phyloP scores from a whole-genome alignment of 495 filamentous ascomycete species.

The Aspergillus coremiiformis region DNA sequence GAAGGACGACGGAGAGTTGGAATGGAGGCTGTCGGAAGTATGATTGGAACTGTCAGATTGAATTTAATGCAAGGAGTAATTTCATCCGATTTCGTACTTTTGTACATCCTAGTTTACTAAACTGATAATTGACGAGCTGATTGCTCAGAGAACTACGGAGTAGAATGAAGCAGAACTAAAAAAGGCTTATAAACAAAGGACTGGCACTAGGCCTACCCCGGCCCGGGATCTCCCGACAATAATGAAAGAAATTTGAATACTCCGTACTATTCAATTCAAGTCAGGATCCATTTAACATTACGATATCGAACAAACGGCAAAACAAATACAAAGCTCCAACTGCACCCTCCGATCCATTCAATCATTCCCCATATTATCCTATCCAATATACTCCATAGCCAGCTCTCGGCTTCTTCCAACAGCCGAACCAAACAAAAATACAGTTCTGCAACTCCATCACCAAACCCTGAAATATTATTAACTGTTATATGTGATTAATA shows the following conservation, averaged over 20 bases:
- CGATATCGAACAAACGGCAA: neutral
- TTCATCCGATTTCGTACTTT: no score
- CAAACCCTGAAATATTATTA: neutral
- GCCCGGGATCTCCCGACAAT: no score
- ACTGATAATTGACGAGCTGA: no score
- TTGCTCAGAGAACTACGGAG: no score
- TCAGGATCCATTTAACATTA: neutral
- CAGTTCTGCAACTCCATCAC: neutral
- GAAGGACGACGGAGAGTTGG: neutral
- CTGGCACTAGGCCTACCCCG: no score
- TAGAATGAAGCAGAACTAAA: no score
- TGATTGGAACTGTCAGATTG: neutral
- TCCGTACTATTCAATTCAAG: no score
- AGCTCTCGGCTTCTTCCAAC: neutral
- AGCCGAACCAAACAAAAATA: neutral
- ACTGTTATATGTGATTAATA: neutral
- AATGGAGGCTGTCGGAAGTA: no score
- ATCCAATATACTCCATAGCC: neutral
- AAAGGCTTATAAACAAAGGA: no score
- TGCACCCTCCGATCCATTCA: neutral
- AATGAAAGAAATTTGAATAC: no score
- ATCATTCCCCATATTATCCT: neutral
- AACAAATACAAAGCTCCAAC: neutral
- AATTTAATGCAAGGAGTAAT: neutral
- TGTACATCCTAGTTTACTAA: no score